Evolutionary conservation across 306 rosid genomes (phyloP), one percentile per base, ranked within the genome.

Genomic region (Prinsepia uniflora): DNA sequence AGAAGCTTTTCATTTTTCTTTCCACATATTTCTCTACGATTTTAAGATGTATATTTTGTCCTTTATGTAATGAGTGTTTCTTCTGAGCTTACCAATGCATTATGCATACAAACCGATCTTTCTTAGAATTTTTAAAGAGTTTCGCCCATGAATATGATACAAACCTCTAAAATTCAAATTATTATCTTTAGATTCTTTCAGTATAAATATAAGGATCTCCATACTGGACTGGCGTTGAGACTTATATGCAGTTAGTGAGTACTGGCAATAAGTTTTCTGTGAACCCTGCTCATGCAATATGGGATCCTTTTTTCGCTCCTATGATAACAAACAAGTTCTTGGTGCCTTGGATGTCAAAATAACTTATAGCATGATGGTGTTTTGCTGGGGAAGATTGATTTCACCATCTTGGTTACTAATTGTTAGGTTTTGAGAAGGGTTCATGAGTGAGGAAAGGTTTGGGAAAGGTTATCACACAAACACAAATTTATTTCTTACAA

Each of bases 1-100:
- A 72, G 67, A 48, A 63, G 44, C 63, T 64, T 71, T 20, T 24
- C 61, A 54, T 64, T 40, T 53, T 10, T 24, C 20, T 30, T 57
- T n/a, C 6, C 17, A 36, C 50, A 74, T 5, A 34, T 9, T 22
- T 41, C 12, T 20, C 42, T 41, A 53, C 3, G 42, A 70, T 13
- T 22, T 20, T 20, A 19, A 6, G 48, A n/a, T 10, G 8, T 19
- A 70, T 14, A 34, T 24, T 55, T 24, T 55, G 53, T 54, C 15
- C 9, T 55, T 14, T 42, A 3, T 70, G 19, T 15, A 14, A 43
- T 19, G 10, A 24, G 12, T 13, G 42, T 24, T 70, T 55, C 13
- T 18, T 53, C 39, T 14, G 47, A 48, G 68, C 24, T 70, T n/a
- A 47, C 50, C 50, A 50, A 34, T 68, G 12, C 6, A 52, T 64